phyloP scores from a whole-genome alignment of 768 basidiomycete genomes.

The Rhodotorula paludigena region DNA sequence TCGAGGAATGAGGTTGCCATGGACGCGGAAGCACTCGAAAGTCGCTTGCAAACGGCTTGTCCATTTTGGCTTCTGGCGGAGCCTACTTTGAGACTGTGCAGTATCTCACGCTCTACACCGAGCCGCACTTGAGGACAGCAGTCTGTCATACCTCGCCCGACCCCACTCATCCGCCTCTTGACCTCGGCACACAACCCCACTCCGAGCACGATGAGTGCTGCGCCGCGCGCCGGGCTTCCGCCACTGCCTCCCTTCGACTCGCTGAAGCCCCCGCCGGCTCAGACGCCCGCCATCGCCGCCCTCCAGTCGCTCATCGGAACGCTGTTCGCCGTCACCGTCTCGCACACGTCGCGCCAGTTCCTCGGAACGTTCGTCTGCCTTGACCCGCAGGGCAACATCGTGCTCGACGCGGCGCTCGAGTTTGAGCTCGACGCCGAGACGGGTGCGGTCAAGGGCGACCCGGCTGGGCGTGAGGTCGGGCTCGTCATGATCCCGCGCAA shows the following conservation, averaged over 20 bases:
- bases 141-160: too few relatives aligned
- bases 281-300: constrained; percentile 4
- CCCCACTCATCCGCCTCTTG: too few relatives aligned
- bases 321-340: constrained; percentile 9
- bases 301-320: constrained; percentile 16
- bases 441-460: neutral
- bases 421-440: constrained; percentile 8
- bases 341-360: constrained; percentile 18
- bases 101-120: too few relatives aligned
- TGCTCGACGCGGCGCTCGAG: constrained; percentile 20
- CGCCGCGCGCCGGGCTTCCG: neutral
- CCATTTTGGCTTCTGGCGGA: too few relatives aligned
- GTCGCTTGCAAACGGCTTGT: too few relatives aligned
- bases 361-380: constrained; percentile 21
- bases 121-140: too few relatives aligned
- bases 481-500: constrained; percentile 16
- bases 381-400: constrained; percentile 30
- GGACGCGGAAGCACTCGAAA: too few relatives aligned
- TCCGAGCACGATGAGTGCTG: constrained; percentile 3
- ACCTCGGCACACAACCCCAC: fast-evolving
- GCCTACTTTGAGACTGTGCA: too few relatives aligned
- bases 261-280: constrained; percentile 2
- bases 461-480: constrained; percentile 19
- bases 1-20: too few relatives aligned
- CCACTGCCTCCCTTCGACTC: constrained; percentile 1